Conservation (phyloP, 306 rosid genomes). For the Chamaecrista fasciculata region DNA sequence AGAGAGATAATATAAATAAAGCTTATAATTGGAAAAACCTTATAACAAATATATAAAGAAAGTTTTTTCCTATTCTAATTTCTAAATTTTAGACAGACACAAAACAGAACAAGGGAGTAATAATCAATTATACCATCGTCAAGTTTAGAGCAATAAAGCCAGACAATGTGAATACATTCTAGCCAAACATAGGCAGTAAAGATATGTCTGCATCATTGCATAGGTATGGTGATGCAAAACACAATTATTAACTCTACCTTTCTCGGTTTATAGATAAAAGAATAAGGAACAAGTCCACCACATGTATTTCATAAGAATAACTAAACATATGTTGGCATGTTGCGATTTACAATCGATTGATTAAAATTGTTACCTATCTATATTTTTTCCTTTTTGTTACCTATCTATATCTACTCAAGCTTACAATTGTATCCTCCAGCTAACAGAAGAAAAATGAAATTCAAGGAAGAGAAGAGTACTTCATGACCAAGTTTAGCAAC, state of each 20-base stretch:
- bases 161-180: not conserved
- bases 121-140: not conserved
- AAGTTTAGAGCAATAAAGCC: not conserved
- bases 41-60: no score
- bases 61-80: no score
- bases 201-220: not conserved
- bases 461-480: conserved; percentile 35
- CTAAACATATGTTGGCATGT: not conserved
- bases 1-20: no score
- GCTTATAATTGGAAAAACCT: no score
- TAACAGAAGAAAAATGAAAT: not conserved
- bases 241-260: not conserved
- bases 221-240: not conserved
- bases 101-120: not conserved
- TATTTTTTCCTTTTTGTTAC: not conserved
- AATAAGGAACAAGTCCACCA: not conserved
- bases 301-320: not conserved
- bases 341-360: not conserved
- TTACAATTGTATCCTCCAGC: not conserved
- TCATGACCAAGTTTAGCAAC: conserved; percentile 38
- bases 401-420: not conserved
- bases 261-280: not conserved
- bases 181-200: not conserved
- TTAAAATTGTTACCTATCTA: not conserved
- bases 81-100: not conserved